Evolutionary conservation across 1,139 yeast species (phyloP), one percentile per base, ranked within the genome.

Genomic region (Scheffersomyces cryptocercus): DNA sequence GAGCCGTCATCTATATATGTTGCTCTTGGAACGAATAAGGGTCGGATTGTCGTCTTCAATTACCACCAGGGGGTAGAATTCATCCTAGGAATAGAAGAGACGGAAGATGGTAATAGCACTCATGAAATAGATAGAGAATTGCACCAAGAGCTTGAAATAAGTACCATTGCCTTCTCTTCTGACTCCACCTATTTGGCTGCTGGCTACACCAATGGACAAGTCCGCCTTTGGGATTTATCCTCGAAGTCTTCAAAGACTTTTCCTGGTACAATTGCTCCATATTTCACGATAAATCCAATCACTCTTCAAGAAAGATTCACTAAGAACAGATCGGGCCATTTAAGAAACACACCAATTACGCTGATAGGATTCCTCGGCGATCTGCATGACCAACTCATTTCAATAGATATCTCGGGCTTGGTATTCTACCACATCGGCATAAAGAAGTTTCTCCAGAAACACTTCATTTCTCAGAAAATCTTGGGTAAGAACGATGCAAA

Each of bases 11-110:
- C 81, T 3, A 45, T 67, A 7, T 70, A 70, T 42, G 70, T 88
- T 2, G 80, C 79, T 0, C 56, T 88, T 10, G 95, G 89, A 2
- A 87, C 95, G 0, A 55, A 73, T 1, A 71, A 71, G 39, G 91
- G 91, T 1, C 65, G 61, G 37, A 70, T 86, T 0, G 60, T 85
- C 13, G 68, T 84, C 1, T 88, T 85, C 59, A 85, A 82, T 55
- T 85, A 83, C 52, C 75, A 74, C 39, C 95, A 88, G 60, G 66
- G 61, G 32, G 60, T 82, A 11, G 66, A 69, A 28, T 66, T 63
- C 43, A 65, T 72, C 1, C 56, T 82, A 37, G 73, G 70, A 32
- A 50, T 55, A 6, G 49, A 42, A n/a, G 45, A 36, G 9, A 34
- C 14, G 11, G 48, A 49, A 9, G 26, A 20, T 2, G 26, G 26